phyloP scores from a whole-genome alignment of 2,329 filamentous ascomycete genomes.

The Penicillium janthinellum region DNA sequence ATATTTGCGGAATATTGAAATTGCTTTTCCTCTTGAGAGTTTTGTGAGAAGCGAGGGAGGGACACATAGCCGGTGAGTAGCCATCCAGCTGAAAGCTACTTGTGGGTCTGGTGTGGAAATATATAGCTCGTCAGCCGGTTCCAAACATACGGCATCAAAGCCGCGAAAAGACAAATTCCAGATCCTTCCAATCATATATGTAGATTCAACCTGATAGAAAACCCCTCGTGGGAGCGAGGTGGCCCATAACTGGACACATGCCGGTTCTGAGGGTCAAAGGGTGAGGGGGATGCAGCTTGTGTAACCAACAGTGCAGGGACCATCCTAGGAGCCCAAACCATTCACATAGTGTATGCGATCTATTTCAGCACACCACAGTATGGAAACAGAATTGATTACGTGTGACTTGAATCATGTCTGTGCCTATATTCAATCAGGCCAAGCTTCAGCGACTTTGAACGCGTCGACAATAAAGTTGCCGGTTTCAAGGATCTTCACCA shows the following conservation, averaged over 20 bases:
- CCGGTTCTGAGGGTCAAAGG: slow-evolving; percentile 13
- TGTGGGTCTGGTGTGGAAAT: slow-evolving; percentile 11
- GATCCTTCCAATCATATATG: background rate
- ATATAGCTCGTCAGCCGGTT: slow-evolving; percentile 7
- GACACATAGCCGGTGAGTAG: slow-evolving; percentile 3
- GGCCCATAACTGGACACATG: slow-evolving; percentile 7
- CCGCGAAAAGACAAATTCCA: background rate
- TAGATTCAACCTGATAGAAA: too few relatives aligned
- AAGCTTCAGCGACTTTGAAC: too few relatives aligned
- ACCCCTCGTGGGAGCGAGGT: background rate
- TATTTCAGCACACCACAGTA: background rate
- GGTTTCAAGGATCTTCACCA: too few relatives aligned
- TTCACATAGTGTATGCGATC: slow-evolving; percentile 3
- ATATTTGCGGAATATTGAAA: slow-evolving; percentile 9
- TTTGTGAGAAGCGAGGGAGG: slow-evolving; percentile 4
- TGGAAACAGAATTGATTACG: slow-evolving; percentile 10
- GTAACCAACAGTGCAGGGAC: slow-evolving; percentile 14
- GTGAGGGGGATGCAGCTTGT: slow-evolving; percentile 17
- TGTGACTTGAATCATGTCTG: background rate
- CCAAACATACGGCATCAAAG: background rate
- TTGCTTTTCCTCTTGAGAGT: background rate
- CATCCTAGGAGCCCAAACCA: slow-evolving; percentile 12
- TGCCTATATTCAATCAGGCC: too few relatives aligned
- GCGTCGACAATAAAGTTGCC: too few relatives aligned
- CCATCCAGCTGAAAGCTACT: background rate